These are phyloP conservation scores for Tricholoma hemisulphureum DNA, from an alignment of 768 basidiomycete genomes.

Conservation along the genomic window DNA sequence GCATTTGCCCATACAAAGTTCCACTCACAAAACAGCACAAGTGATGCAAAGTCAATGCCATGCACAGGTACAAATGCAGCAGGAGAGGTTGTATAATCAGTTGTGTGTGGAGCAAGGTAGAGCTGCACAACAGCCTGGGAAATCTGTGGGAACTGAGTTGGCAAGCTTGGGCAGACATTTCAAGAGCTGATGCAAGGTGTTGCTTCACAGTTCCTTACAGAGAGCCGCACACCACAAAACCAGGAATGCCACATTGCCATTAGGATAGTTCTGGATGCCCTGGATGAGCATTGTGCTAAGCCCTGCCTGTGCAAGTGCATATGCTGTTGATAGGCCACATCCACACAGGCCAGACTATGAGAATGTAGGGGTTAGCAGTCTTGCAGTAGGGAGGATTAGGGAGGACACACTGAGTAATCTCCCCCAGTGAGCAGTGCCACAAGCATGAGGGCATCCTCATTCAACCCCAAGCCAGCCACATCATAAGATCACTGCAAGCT, in stretches of 20 bases:
- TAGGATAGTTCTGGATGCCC: neutral
- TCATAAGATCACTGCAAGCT: neutral
- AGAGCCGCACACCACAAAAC: neutral
- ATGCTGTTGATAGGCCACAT: neutral
- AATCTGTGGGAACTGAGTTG: neutral
- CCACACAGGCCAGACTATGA: neutral
- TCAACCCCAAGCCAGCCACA: neutral
- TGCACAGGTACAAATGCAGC: neutral
- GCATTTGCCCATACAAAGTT: neutral
- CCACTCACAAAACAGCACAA: neutral
- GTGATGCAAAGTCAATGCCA: neutral
- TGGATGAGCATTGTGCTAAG: neutral
- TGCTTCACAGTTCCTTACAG: neutral
- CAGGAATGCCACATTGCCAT: neutral
- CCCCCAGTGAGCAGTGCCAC: neutral
- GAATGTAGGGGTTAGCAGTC: neutral
- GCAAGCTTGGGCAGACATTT: neutral
- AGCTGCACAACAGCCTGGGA: neutral
- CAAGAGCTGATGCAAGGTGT: neutral
- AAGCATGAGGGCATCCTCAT: neutral
- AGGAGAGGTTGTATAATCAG: neutral
- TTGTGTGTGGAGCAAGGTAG: neutral
- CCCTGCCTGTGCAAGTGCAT: neutral
- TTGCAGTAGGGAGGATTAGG: neutral
- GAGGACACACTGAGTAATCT: neutral